Evolutionary conservation across 1,139 yeast species (phyloP).

Genomic region (Lodderomyces beijingensis): DNA sequence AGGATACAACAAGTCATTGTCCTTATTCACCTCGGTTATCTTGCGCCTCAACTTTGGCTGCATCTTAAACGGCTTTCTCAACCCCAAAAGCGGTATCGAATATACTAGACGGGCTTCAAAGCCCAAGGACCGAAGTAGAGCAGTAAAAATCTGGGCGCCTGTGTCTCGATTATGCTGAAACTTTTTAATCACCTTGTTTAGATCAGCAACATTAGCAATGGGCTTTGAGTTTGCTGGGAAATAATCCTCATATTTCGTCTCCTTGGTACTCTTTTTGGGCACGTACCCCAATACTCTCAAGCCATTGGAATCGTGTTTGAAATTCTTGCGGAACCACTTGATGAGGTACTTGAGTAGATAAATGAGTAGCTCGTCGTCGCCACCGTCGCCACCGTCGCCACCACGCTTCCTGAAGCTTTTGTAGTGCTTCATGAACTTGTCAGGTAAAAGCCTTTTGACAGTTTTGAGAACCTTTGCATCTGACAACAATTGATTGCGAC

Average conservation of each 20-base stretch:
- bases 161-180: constrained; percentile 35
- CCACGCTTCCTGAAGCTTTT: constrained; percentile 16
- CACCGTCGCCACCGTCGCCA: no score
- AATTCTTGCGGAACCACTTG: constrained; percentile 38
- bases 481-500: constrained; percentile 23
- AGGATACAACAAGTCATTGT: constrained; percentile 35
- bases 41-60: constrained; percentile 25
- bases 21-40: constrained; percentile 24
- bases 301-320: constrained; percentile 31
- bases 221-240: constrained; percentile 21
- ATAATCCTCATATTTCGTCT: background rate
- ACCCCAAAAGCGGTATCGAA: constrained; percentile 29
- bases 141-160: constrained; percentile 35
- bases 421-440: constrained; percentile 15
- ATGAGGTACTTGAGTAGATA: constrained; percentile 32
- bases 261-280: constrained; percentile 13
- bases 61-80: constrained; percentile 10
- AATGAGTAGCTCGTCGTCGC: constrained; percentile 21
- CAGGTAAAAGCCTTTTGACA: constrained; percentile 26
- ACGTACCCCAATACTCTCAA: constrained; percentile 31
- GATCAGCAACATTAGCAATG: constrained; percentile 12
- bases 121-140: constrained; percentile 28
- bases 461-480: constrained; percentile 18
- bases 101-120: constrained; percentile 31
- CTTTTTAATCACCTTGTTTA: constrained; percentile 18